Base-by-base conservation (phyloP, 2,329 filamentous ascomycete genomes). In the Colletotrichum spinosum region DNA sequence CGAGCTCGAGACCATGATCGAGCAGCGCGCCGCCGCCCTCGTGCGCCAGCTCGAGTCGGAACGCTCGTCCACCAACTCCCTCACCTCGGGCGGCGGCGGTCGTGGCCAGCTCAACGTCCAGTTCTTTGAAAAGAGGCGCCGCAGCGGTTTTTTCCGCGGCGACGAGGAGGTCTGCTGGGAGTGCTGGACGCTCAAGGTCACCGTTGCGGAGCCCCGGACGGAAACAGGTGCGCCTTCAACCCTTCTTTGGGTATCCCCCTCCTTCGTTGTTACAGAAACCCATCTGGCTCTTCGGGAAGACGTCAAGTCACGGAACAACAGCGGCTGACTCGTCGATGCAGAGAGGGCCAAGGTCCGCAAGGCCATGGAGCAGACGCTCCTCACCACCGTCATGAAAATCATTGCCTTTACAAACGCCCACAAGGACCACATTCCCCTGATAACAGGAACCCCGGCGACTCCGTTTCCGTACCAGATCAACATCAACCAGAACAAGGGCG, bases 121-220 rank as follows among this genome's bases (percentile, higher is more conserved):
- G 81, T 98, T 98, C 81, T 97, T 97, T 71, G 95, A 99, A 81
- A 96, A 95, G 84, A 92, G 90, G 76, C 86, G 94, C 66, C 88
- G 91, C 71, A 96, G 94, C 83, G 86, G 92, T 76, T 90, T 92
- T 78, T 91, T 94, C 81, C 86, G 78, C 72, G 91, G 88, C 33
- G 95, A 97, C 70, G 94, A 98, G 76, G 94, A 97, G 77, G 89
- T 97, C 15, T 97, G 94, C 77, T 99, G 96, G 96, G 96, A 98
- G 83, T 90, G 89, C 74, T 99, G 96, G 96, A 93, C 92, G 49
- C 81, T 99, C 70, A 93, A 97, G 78, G 92, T 98, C 55, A 97
- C 94, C n/a, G 89, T 97, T 60, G 93, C 94, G 9, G 94, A 93
- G 71, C 94, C 95, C 37, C 84, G 91, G 73, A 97, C 93, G 10